phyloP scores from a whole-genome alignment of 164 flowering plant genomes.

The Warburgia ugandensis region DNA sequence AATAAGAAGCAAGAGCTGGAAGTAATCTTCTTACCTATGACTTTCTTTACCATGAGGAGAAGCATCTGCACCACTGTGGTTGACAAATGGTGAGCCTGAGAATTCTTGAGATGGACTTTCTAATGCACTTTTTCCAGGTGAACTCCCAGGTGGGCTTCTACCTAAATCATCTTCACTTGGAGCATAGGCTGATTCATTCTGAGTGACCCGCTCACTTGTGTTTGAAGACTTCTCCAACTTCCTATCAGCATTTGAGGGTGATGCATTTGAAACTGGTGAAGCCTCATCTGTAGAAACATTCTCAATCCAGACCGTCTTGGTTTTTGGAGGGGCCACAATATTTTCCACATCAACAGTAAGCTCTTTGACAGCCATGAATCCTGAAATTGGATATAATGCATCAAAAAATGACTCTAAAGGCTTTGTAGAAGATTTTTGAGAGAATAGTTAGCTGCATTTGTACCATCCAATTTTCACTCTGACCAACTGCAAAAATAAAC shows the following conservation, averaged over 20 bases:
- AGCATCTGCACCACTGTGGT: constrained; percentile 28
- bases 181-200: constrained; percentile 31
- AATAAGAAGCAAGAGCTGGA: no score
- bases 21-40: constrained; percentile 35
- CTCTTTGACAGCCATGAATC: constrained; percentile 76
- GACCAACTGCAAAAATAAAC: no score
- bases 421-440: no score
- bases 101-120: constrained; percentile 50
- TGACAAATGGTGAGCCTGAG: constrained; percentile 23
- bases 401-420: no score
- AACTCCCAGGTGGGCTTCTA: constrained; percentile 53
- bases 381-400: constrained; percentile 32
- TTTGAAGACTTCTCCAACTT: constrained; percentile 38
- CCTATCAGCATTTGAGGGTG: constrained; percentile 33
- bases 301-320: constrained; percentile 31
- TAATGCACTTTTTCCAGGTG: constrained; percentile 29
- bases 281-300: constrained; percentile 23
- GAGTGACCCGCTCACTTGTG: constrained; percentile 25
- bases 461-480: no score
- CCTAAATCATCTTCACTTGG: constrained; percentile 41
- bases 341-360: constrained; percentile 86
- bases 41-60: constrained; percentile 47
- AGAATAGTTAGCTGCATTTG: no score
- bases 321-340: constrained; percentile 66
- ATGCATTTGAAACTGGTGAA: constrained; percentile 11